A percentile compares a stretch with the other conserved stretches of the same genome.
These are phyloP conservation scores for Leonotis leonurus DNA, from an alignment of 257 asterid species.

Conservation along the genomic window DNA sequence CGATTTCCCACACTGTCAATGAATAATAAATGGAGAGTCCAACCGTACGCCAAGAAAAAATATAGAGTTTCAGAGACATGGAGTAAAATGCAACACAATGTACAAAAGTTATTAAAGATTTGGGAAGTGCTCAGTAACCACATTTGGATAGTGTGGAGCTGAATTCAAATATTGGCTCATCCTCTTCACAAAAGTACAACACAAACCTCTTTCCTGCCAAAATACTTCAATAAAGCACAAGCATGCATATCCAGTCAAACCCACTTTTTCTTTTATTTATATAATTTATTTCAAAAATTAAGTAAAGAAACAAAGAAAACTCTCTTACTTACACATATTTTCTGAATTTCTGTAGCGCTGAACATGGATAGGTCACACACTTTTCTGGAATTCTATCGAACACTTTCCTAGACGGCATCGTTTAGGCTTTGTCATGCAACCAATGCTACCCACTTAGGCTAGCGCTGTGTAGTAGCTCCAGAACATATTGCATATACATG, in stretches of 20 bases:
- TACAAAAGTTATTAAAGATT: constrained; percentile 27
- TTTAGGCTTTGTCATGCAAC: constrained; percentile 40
- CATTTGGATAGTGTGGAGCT: constrained; percentile 25
- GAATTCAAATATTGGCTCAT: constrained; percentile 25
- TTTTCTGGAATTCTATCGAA: constrained; percentile 14
- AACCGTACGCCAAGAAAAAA: constrained; percentile 3
- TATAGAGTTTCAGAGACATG: not conserved
- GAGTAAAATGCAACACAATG: constrained; percentile 15
- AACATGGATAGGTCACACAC: constrained; percentile 6
- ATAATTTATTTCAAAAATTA: no score
- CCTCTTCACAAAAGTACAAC: constrained; percentile 21
- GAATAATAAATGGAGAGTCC: constrained; percentile 19
- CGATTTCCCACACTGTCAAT: not conserved
- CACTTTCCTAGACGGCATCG: constrained; percentile 41
- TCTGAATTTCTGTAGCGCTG: constrained; percentile 9
- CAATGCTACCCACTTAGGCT: constrained; percentile 9
- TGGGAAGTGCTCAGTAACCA: constrained; percentile 35
- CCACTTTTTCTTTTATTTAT: constrained; percentile 14
- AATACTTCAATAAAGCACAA: constrained; percentile 26
- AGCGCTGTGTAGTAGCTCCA: constrained; percentile 28
- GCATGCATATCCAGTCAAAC: constrained; percentile 52
- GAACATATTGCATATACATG: not conserved
- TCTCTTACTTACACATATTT: constrained; percentile 5
- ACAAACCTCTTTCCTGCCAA: constrained; percentile 13
- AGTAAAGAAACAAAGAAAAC: not conserved